Evolutionary conservation across 176 grass and related monocot genomes (phyloP), one percentile per base, ranked within the genome.

Genomic region (Eleusine coracana): DNA sequence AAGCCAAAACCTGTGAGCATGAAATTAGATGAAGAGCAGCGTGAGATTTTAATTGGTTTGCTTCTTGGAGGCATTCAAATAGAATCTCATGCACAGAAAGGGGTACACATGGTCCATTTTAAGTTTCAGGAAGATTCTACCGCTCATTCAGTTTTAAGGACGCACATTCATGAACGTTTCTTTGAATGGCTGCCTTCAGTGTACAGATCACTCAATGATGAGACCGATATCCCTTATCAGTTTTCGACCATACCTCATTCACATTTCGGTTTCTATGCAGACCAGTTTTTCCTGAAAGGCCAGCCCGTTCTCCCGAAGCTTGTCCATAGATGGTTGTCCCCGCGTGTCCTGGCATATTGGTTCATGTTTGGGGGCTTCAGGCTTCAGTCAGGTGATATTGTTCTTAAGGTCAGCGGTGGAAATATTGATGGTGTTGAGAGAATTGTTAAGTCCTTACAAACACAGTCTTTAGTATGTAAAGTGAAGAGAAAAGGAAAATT

Each of bases 301-400:
- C 87, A 79, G 73, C 83, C 80, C 7, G 64, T 80, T 75, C 79
- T 96, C 67, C 96, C 96, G 21, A 96, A 90, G 87, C 91, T 99
- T 86, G 86, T 90, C 38, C 93, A 99, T 37, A 92, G 96, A 80
- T 99, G 93, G 93, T 80, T 99, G 46, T 92, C 93, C 44, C 80
- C 93, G 79, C 88, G 93, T 72, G 83, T 96, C 83, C 77, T 99
- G 18, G 96, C 96, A 68, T 99, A 99, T 70, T 96, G 93, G 96
- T 99, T 94, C 78, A 96, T 96, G 96, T 96, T 90, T 89, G 96
- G 89, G 79, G 93, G 96, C 34, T 83, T 93, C 67, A 96, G 83
- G 73, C 86, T 87, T 31, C 78, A 79, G 7, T 96, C 96, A 52
- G 93, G 91, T 87, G 96, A 99, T 82, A 85, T 96, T 72, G 90